Conservation (phyloP, 129 eudicot genomes). For the Gnaphalium uliginosum region DNA sequence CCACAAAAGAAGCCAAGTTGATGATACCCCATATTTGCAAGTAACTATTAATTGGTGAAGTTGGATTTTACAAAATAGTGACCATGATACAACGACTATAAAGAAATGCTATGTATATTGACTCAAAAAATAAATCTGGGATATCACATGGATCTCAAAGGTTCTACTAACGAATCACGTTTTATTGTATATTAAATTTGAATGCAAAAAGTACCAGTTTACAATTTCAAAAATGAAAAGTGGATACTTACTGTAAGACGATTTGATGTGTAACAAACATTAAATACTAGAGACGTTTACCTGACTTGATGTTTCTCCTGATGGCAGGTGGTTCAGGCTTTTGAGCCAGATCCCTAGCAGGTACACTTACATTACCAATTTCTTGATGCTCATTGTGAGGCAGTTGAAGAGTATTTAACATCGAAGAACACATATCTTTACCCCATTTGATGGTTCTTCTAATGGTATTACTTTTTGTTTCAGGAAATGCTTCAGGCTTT, state of each 20-base stretch:
- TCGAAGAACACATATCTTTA: not conserved
- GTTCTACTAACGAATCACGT: not conserved
- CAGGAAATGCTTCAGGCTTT: slow-evolving; percentile 38
- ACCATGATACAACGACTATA: no score
- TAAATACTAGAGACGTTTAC: not conserved
- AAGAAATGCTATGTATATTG: not conserved
- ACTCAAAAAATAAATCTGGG: not conserved
- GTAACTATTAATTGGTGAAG: not conserved
- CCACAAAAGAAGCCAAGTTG: not conserved
- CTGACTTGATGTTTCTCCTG: not conserved
- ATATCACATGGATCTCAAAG: not conserved
- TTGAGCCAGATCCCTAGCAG: not conserved
- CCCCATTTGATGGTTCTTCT: slow-evolving; percentile 12
- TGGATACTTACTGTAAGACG: not conserved
- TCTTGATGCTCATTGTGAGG: slow-evolving; percentile 12
- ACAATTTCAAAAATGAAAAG: not conserved
- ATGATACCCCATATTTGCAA: not conserved
- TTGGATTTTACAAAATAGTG: not conserved
- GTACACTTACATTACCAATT: not conserved
- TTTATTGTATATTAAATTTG: not conserved
- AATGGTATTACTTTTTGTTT: not conserved
- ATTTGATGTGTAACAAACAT: not conserved
- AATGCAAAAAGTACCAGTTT: not conserved
- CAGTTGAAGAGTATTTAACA: not conserved
- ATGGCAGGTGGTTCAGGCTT: not conserved